Conservation (phyloP, 2,329 filamentous ascomycete genomes). For the Parascedosporium putredinis region DNA sequence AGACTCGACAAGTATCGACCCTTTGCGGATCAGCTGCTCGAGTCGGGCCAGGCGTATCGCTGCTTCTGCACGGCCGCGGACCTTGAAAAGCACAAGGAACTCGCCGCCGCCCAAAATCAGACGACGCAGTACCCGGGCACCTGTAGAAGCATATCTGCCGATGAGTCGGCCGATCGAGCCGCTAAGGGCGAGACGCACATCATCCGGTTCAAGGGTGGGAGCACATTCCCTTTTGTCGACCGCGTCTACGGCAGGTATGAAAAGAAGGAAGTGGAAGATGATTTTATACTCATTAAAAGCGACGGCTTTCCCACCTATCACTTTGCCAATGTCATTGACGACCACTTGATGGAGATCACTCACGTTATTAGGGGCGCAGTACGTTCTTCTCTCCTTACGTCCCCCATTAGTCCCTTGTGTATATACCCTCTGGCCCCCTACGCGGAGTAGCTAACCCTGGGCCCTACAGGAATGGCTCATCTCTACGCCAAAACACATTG, state of each 20-base stretch:
- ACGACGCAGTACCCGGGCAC: constrained; percentile 46
- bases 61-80: constrained; percentile 80
- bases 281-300: constrained; percentile 82
- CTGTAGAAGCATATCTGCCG: constrained; percentile 56
- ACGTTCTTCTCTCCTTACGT: constrained; percentile 22
- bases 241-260: constrained; percentile 65
- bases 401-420: no score
- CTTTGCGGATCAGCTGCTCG: constrained; percentile 59
- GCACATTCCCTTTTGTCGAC: constrained; percentile 37
- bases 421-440: no score
- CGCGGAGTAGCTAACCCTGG: neutral
- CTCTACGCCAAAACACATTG: constrained; percentile 67
- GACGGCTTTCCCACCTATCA: constrained; percentile 95
- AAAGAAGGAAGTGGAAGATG: constrained; percentile 51
- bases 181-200: constrained; percentile 61
- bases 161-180: constrained; percentile 63
- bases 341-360: constrained; percentile 89
- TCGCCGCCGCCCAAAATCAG: constrained; percentile 42
- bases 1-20: constrained; percentile 61
- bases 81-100: constrained; percentile 54
- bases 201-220: constrained; percentile 57
- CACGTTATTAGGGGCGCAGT: constrained; percentile 86
- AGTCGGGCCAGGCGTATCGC: constrained; percentile 69
- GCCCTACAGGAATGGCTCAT: constrained; percentile 29
- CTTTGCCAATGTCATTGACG: constrained; percentile 92